A percentile compares a stretch with the other conserved stretches of the same genome.
phyloP scores from a whole-genome alignment of 768 basidiomycete genomes.

The Boletellus ananas region DNA sequence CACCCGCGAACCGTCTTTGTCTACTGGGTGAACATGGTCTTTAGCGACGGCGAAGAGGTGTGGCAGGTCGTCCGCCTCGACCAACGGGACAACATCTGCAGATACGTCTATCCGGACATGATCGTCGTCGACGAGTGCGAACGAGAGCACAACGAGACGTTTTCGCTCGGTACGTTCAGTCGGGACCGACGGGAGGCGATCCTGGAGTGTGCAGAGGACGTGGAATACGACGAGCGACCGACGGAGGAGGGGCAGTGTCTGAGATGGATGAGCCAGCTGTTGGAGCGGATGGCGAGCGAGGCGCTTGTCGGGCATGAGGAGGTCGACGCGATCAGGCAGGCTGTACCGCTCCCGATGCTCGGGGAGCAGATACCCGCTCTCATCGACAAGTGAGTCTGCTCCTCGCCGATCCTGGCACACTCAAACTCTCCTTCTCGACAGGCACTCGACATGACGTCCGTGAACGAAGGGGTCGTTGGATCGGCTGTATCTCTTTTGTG shows the following conservation, averaged over 20 bases:
- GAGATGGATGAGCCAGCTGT: conserved; percentile 18
- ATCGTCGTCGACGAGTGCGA: conserved; percentile 22
- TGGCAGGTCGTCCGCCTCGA: conserved; percentile 29
- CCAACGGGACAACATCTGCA: conserved; percentile 5
- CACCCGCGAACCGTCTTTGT: conserved; percentile 13
- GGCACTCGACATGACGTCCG: no score
- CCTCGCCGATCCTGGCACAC: no score
- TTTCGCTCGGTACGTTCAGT: conserved; percentile 16
- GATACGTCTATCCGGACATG: conserved; percentile 28
- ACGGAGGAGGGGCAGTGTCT: conserved; percentile 5
- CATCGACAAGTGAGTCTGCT: no score
- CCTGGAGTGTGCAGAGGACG: conserved; percentile 25
- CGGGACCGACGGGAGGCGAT: conserved; percentile 27
- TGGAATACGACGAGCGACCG: conserved; percentile 12
- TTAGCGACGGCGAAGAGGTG: conserved; percentile 21
- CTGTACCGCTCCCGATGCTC: conserved; percentile 10
- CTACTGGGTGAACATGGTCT: conserved; percentile 27
- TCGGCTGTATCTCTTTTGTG: background rate
- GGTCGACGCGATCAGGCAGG: conserved; percentile 12
- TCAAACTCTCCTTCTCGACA: no score
- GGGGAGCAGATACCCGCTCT: no score
- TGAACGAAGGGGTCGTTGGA: no score
- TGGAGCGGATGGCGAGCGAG: conserved; percentile 15
- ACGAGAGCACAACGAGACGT: conserved; percentile 6
- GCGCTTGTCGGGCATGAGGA: conserved; percentile 8